phyloP scores from a whole-genome alignment of 1,284 basidiomycete genomes.

The Ganoderma leucocontextum region DNA sequence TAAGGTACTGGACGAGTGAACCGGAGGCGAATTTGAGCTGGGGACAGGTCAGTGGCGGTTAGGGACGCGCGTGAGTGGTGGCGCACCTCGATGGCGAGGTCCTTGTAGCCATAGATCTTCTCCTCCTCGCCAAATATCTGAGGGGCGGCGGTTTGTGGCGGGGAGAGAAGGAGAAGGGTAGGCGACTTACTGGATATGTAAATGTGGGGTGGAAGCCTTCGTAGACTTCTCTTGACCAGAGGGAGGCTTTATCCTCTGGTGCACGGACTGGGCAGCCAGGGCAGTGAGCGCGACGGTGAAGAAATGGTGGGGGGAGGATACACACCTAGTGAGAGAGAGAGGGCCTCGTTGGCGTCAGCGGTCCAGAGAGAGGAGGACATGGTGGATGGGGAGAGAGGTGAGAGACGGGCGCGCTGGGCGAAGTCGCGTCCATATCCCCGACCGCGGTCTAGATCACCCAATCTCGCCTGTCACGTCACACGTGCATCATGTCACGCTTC shows the following conservation, averaged over 20 bases:
- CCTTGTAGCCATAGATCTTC: conserved; percentile 94
- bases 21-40: conserved; percentile 90
- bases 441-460: conserved; percentile 27
- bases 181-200: conserved; percentile 80
- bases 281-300: conserved; percentile 14
- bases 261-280: conserved; percentile 60
- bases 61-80: conserved; percentile 38
- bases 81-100: conserved; percentile 80
- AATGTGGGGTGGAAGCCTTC: conserved; percentile 83
- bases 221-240: conserved; percentile 67
- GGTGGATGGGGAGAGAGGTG: conserved; percentile 25
- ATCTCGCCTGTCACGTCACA: conserved; percentile 33
- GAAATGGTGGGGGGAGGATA: conserved; percentile 11
- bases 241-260: conserved; percentile 63
- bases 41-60: conserved; percentile 19
- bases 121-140: conserved; percentile 96
- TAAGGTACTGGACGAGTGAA: conserved; percentile 80
- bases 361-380: conserved; percentile 57
- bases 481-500: conserved; percentile 23
- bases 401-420: conserved; percentile 22
- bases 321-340: conserved; percentile 77
- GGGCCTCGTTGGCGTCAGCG: conserved; percentile 80
- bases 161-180: not conserved
- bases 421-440: conserved; percentile 32
- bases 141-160: not conserved